Base-by-base conservation (phyloP, 306 rosid genomes). In the Mimosa pudica region DNA sequence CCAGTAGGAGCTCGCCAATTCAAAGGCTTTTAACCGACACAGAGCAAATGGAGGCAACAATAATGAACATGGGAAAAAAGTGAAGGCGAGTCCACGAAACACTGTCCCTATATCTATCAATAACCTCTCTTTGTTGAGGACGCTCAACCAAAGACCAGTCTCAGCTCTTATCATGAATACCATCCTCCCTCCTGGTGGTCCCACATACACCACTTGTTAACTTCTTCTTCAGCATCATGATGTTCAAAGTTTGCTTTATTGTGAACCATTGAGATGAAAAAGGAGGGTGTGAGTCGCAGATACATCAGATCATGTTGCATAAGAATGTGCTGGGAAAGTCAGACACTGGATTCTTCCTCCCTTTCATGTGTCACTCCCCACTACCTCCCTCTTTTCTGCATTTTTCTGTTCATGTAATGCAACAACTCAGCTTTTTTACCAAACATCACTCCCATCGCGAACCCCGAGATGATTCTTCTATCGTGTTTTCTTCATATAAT, bases 281-380 rank as follows among this genome's bases (percentile, higher is more conserved):
- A 10, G 30, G 12, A 57, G 63, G 35, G 45, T 49, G 13, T 57
- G 57, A 57, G 73, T 61, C 72, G 76, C 84, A 55, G 79, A 12
- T 24, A 24, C 58, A 81, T 79, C 79, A 73, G 82, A 81, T 88
- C 90, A 77, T 68, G 80, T 6, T 51, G 77, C 82, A 75, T 79
- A 72, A 71, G 44, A 62, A 35, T 80, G 86, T 68, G 85, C 77
- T 75, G 84, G 62, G 85, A 89, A 89, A 91, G 89, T 77, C 4
- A 80, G 86, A 89, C 92, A 86, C 61, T 87, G 92, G 92, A 86
- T 83, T 86, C 73, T 89, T 89, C 90, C 80, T 75, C 84, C 86
- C 35, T 81, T 87, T 82, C 85, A 83, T 82, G 38, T 13, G 7
- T 49, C 55, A 49, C 55, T 8, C 58, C 18, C 58, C 58, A 52